Conservation (phyloP, 768 basidiomycete genomes). For the Austroboletus festivus region DNA sequence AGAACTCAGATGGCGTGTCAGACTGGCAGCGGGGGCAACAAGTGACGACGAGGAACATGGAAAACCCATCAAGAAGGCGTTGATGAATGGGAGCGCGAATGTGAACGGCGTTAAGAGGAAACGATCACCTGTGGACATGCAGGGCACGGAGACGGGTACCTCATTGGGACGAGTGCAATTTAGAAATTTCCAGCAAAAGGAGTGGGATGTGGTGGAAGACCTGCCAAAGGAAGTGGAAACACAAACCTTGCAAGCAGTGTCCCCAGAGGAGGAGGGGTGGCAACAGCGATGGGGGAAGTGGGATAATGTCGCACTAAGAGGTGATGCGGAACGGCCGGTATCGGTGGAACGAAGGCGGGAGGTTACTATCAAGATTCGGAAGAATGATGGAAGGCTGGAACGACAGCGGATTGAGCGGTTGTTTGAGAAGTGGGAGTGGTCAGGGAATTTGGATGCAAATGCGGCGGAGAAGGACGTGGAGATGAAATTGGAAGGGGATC, state of each 20-base stretch:
- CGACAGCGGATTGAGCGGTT: constrained; percentile 68
- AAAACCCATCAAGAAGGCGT: constrained; percentile 21
- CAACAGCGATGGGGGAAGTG: constrained; percentile 42
- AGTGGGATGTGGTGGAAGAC: constrained; percentile 57
- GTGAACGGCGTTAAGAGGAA: constrained; percentile 38
- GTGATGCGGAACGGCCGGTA: constrained; percentile 31
- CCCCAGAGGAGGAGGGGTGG: constrained; percentile 44
- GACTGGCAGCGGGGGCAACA: constrained; percentile 53
- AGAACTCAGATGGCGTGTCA: constrained; percentile 83
- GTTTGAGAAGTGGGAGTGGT: constrained; percentile 69
- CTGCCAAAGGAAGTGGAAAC: constrained; percentile 41
- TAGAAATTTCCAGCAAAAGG: constrained; percentile 64
- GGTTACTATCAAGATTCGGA: constrained; percentile 56
- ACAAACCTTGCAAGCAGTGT: constrained; percentile 36
- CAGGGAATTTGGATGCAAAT: constrained; percentile 6
- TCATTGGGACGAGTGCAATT: constrained; percentile 38
- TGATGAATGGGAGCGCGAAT: constrained; percentile 26
- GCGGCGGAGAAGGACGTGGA: constrained; percentile 23
- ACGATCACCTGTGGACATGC: constrained; percentile 29
- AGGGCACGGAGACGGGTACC: constrained; percentile 3
- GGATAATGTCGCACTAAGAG: constrained; percentile 25
- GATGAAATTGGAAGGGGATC: constrained; percentile 31
- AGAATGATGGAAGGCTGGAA: constrained; percentile 55
- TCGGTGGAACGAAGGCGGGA: constrained; percentile 45
- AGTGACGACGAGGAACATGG: constrained; percentile 65